phyloP scores from a whole-genome alignment of 1,139 yeast genomes.

The Yamadazyma diddensiae region DNA sequence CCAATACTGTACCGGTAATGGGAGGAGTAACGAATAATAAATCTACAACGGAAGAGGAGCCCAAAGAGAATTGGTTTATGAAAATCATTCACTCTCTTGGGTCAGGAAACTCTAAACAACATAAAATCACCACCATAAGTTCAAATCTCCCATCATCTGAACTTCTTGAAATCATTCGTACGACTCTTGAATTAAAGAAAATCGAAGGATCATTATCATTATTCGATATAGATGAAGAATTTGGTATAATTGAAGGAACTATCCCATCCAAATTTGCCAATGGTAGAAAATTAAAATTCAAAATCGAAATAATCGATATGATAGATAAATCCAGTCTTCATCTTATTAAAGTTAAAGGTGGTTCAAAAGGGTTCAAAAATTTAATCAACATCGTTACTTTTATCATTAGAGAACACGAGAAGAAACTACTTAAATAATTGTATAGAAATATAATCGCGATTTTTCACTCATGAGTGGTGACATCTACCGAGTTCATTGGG shows the following conservation, averaged over 20 bases:
- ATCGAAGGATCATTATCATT: slow-evolving; percentile 50
- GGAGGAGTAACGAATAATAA: slow-evolving; percentile 1
- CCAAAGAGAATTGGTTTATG: slow-evolving; percentile 37
- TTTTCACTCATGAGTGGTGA: slow-evolving; percentile 48
- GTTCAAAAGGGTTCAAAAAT: slow-evolving; percentile 61
- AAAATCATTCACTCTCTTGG: slow-evolving; percentile 30
- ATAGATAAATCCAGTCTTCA: slow-evolving; percentile 47
- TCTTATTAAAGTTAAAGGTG: slow-evolving; percentile 61
- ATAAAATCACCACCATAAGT: slow-evolving; percentile 32
- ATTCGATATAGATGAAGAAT: slow-evolving; percentile 42
- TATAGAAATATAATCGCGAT: neutral
- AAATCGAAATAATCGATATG: slow-evolving; percentile 42
- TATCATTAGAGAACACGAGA: slow-evolving; percentile 23
- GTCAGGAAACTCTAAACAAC: slow-evolving; percentile 3
- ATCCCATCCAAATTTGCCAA: slow-evolving; percentile 48
- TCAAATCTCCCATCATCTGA: slow-evolving; percentile 29
- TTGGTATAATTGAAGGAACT: slow-evolving; percentile 43
- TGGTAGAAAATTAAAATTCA: slow-evolving; percentile 48
- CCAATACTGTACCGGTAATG: neutral
- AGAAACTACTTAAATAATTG: slow-evolving; percentile 2
- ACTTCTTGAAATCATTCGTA: slow-evolving; percentile 32
- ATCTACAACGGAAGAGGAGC: slow-evolving; percentile 8
- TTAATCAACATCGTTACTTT: slow-evolving; percentile 48
- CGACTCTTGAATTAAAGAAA: slow-evolving; percentile 45
- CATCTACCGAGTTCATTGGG: slow-evolving; percentile 64